Evolutionary conservation across 1,139 yeast genomes (phyloP).

Genomic region (Nakaseomyces delphensis): DNA sequence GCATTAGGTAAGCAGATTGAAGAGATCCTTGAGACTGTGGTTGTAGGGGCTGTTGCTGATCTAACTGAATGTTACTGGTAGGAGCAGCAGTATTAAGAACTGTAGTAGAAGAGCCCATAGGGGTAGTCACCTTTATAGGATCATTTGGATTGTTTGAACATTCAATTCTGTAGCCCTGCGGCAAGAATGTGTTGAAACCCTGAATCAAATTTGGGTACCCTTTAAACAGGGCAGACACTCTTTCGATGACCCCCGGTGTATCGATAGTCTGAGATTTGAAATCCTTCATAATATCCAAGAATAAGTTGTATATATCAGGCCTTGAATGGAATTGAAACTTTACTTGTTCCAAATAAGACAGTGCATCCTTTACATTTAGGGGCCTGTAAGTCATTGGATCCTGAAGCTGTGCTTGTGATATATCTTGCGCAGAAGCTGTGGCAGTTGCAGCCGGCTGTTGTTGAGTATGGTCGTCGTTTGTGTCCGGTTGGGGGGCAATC

Average conservation of each 20-base stretch:
- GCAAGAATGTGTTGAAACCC: slow-evolving; percentile 94
- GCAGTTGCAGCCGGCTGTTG: slow-evolving; percentile 12
- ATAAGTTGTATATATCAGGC: slow-evolving; percentile 93
- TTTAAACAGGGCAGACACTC: slow-evolving; percentile 81
- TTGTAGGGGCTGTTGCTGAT: not conserved
- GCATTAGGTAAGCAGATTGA: not conserved
- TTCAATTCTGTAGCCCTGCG: slow-evolving; percentile 92
- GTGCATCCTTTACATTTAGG: slow-evolving; percentile 89
- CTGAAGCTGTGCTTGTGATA: slow-evolving; percentile 8
- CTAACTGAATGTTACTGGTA: slow-evolving; percentile 12
- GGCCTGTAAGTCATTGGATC: slow-evolving; percentile 52
- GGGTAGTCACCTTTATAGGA: slow-evolving; percentile 92
- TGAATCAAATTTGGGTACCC: slow-evolving; percentile 92
- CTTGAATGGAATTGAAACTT: slow-evolving; percentile 85
- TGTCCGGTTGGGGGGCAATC: slow-evolving; percentile 12
- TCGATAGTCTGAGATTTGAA: slow-evolving; percentile 93
- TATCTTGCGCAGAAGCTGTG: slow-evolving; percentile 19
- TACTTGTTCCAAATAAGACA: slow-evolving; percentile 90
- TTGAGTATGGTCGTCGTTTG: slow-evolving; percentile 16
- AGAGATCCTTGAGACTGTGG: slow-evolving; percentile 3
- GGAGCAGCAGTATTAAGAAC: slow-evolving; percentile 13
- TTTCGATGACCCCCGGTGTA: slow-evolving; percentile 95
- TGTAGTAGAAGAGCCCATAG: slow-evolving; percentile 66
- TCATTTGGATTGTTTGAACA: slow-evolving; percentile 86
- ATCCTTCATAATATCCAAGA: slow-evolving; percentile 95